Evolutionary conservation across 345 rosid genomes (phyloP).

Genomic region (Camelina hispida): DNA sequence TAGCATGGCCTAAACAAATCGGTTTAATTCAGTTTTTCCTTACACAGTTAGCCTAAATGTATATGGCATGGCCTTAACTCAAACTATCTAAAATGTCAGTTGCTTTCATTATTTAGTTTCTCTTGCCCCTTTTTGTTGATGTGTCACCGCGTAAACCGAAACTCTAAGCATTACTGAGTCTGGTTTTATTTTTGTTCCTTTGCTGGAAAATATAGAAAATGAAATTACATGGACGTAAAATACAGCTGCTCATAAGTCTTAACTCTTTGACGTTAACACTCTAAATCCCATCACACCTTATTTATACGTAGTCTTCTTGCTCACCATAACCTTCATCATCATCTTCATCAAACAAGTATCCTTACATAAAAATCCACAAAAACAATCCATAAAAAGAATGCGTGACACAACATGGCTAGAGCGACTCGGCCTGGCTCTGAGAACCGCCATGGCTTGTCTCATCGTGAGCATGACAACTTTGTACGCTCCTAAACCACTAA

Average conservation of each 20-base stretch:
- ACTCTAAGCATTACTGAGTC: constrained; percentile 5
- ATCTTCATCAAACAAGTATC: constrained; percentile 13
- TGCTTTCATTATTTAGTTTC: background rate
- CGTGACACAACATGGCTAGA: constrained; percentile 41
- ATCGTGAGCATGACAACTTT: constrained; percentile 67
- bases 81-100: background rate
- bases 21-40: background rate
- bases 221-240: constrained; percentile 23
- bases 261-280: constrained; percentile 42
- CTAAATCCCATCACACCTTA: constrained; percentile 32
- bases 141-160: too few species aligned
- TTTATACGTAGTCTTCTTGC: constrained; percentile 44
- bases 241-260: constrained; percentile 33
- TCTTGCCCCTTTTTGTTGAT: background rate
- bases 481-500: constrained; percentile 55
- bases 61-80: background rate
- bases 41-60: constrained; percentile 7
- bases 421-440: constrained; percentile 53
- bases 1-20: too few species aligned
- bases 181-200: constrained; percentile 33
- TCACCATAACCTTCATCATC: constrained; percentile 42
- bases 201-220: constrained; percentile 7
- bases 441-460: constrained; percentile 70
- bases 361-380: constrained; percentile 8
- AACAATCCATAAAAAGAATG: constrained; percentile 23